Evolutionary conservation across 78 protist genomes (phyloP), one percentile per base, ranked within the genome.

Genomic region (Tieghemostelium lacteum): DNA sequence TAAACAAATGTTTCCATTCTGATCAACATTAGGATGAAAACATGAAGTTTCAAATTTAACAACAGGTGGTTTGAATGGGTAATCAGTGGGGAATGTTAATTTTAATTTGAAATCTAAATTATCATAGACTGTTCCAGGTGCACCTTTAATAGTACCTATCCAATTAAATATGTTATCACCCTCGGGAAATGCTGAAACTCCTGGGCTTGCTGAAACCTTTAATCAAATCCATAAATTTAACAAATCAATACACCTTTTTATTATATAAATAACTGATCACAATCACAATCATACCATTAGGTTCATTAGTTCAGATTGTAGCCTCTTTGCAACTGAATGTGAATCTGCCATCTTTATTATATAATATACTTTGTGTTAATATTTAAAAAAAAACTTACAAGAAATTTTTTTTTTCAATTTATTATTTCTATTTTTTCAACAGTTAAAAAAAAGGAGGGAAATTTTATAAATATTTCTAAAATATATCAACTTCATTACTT

Each of bases 21-120:
- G 16, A 26, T 96, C 97, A 5, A 98, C 98, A 70, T 98, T 98
- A 33, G 98, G 98, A 73, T 98, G 99, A 61, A 96, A 97, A 33
- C 97, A 85, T 28, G 73, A 77, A 29, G 98, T 98, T 26, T 61
- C 39, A 92, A 98, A 98, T 24, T 64, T 71, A 33, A 69, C 93
- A 40, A 80, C 80, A 22, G 96, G 96, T 62, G 96, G 96, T 57
- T 64, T 87, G 78, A 94, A 87, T 36, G 98, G 98, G 75, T 96
- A 96, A 77, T 94, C 96, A 4, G 28, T n/a, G 96, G 89, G 97
- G 49, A 94, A 96, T 10, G 37, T 50, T 19, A 75, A 37, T 1
- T 62, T 57, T 16, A 92, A 0, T 3, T 83, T n/a, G 12, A 22
- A 92, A 19, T 39, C 26, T 31, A 86, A 91, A 45, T 55, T 26